phyloP scores from a whole-genome alignment of 148 eudicot genomes.

The Oxyria digyna region DNA sequence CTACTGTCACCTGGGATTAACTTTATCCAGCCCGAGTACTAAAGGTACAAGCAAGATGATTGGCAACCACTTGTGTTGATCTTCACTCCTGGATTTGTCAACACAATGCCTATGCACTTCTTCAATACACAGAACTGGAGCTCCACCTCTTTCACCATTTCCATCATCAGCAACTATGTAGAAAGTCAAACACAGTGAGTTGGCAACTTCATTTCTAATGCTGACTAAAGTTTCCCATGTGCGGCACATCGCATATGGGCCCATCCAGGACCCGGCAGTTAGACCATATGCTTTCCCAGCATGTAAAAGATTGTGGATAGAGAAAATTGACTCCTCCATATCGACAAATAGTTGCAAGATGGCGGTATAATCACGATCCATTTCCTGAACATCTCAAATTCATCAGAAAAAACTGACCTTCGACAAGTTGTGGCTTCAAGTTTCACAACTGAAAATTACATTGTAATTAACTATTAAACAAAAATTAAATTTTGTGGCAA shows the following conservation, averaged over 20 bases:
- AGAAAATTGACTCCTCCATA: slow-evolving; percentile 52
- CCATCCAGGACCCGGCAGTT: slow-evolving; percentile 91
- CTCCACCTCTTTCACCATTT: slow-evolving; percentile 97
- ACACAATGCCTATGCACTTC: slow-evolving; percentile 47
- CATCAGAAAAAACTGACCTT: neutral
- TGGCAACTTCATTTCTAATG: slow-evolving; percentile 22
- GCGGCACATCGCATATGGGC: slow-evolving; percentile 96
- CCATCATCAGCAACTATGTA: slow-evolving; percentile 90
- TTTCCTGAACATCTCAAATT: slow-evolving; percentile 32
- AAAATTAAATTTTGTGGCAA: neutral
- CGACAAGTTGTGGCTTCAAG: neutral
- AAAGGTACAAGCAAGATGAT: slow-evolving; percentile 75
- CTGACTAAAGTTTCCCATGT: slow-evolving; percentile 69
- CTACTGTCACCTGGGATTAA: slow-evolving; percentile 61
- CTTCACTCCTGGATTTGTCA: slow-evolving; percentile 46
- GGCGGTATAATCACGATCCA: slow-evolving; percentile 50
- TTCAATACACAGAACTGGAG: slow-evolving; percentile 80
- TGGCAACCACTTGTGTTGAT: slow-evolving; percentile 48
- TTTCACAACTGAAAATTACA: neutral
- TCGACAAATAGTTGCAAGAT: slow-evolving; percentile 73
- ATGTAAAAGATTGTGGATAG: slow-evolving; percentile 76
- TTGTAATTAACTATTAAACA: neutral
- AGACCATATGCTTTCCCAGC: slow-evolving; percentile 69
- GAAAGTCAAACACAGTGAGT: slow-evolving; percentile 50
- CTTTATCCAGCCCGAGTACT: slow-evolving; percentile 89